Conservation (phyloP, 2,329 filamentous ascomycete species). For the Aphanoascus verrucosus region DNA sequence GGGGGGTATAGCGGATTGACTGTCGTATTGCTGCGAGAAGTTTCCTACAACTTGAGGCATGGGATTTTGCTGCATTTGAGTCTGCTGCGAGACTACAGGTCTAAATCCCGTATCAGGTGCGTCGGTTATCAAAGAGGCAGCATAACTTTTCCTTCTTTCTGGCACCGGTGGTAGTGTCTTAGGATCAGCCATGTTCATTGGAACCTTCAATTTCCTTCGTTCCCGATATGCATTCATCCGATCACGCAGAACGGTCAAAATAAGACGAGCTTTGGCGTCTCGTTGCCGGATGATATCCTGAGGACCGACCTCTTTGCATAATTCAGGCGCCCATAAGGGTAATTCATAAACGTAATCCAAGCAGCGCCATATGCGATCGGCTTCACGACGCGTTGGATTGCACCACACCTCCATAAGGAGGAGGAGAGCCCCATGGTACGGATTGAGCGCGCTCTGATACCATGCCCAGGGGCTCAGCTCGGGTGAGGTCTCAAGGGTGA, state of each 20-base stretch:
- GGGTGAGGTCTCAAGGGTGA: slow-evolving; percentile 44
- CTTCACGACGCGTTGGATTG: slow-evolving; percentile 46
- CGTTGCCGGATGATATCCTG: slow-evolving; percentile 24
- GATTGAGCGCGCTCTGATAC: slow-evolving; percentile 61
- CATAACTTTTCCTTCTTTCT: not conserved
- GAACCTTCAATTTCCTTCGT: slow-evolving; percentile 22
- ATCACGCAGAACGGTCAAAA: slow-evolving; percentile 53
- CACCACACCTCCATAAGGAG: slow-evolving; percentile 57
- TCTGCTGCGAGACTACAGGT: not conserved
- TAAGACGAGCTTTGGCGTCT: slow-evolving; percentile 48
- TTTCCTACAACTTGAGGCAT: not conserved
- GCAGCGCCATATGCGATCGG: slow-evolving; percentile 58
- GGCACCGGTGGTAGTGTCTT: slow-evolving; percentile 1
- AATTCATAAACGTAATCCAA: slow-evolving; percentile 60
- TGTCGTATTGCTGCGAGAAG: too few relatives aligned
- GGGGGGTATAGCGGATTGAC: too few relatives aligned
- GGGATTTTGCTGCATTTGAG: not conserved
- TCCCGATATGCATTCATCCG: slow-evolving; percentile 24
- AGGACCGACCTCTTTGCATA: slow-evolving; percentile 9
- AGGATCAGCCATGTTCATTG: slow-evolving; percentile 16
- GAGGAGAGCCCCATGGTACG: slow-evolving; percentile 60
- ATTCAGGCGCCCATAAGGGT: slow-evolving; percentile 32
- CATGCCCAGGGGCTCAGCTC: slow-evolving; percentile 52
- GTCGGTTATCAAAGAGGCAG: not conserved
- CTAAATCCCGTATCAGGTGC: not conserved